Evolutionary conservation across 768 basidiomycete genomes (phyloP), one percentile per base, ranked within the genome.

Genomic region (Termitomyces sp.): DNA sequence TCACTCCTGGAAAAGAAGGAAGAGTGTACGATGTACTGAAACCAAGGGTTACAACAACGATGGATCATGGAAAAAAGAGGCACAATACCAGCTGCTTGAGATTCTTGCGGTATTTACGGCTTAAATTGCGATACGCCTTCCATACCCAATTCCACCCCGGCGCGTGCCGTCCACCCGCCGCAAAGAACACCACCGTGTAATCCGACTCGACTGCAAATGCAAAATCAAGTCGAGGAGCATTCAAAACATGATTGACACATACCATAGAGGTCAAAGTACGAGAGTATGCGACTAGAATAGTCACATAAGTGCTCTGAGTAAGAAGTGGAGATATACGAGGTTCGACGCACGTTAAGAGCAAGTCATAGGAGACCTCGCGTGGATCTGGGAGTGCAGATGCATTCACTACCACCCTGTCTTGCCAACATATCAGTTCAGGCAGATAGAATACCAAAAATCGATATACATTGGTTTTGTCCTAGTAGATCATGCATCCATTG

Each of bases 131-230:
- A 67, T 93, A 93, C 0, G 90, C 88, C 64, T 89, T 92, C 91
- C 91, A 93, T 10, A 94, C 80, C 92, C 92, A 94, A 60, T 85
- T 89, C 90, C 90, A 93, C 24, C 80, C 79, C 5, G 92, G 92
- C 2, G 83, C 79, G 70, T 92, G 75, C 58, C 74, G 76, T 7
- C 82, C 82, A 24, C 90, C 92, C 1, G 91, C 87, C 26, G 91
- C 89, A 59, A 94, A 88, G 70, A 93, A 92, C 4, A 93, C 81
- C 21, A 93, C 84, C 2, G 88, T 87, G 62, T 94, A 94, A 70
- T 94, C 92, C 28, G 88, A 85, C 66, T 93, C 90, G 57, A 93
- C 92, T 93, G 19, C 19, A n/a, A 12, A 37, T 30, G 14, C 11
- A 30, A 28, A 2, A 26, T 11, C 53, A 35, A 51, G 48, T 24